Evolutionary conservation across 2,329 filamentous ascomycete species (phyloP).

Genomic region (Ceratocystis cubensis): DNA sequence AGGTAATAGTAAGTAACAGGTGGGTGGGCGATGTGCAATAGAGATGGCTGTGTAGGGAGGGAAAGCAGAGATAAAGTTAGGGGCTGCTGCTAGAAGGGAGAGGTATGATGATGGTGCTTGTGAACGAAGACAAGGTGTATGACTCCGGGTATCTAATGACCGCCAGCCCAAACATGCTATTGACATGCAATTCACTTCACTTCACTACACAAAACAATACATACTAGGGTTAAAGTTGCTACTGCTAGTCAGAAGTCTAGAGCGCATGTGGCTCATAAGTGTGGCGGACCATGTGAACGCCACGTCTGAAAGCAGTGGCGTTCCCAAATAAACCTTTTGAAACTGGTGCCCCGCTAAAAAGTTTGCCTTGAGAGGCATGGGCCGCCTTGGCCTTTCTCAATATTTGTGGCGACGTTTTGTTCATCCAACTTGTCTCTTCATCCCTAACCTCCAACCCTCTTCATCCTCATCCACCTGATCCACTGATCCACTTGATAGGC

Average conservation of each 20-base stretch:
- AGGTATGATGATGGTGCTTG: neutral
- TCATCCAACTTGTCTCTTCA: neutral
- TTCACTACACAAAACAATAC: neutral
- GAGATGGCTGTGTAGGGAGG: neutral
- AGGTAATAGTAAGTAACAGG: neutral
- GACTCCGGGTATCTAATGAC: neutral
- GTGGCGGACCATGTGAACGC: neutral
- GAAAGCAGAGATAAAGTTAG: too few relatives aligned
- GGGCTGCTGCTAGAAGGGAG: neutral
- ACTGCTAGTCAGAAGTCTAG: too few relatives aligned
- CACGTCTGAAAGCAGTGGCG: neutral
- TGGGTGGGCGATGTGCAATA: neutral
- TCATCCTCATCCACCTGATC: neutral
- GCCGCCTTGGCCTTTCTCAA: neutral
- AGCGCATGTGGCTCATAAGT: neutral
- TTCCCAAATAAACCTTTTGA: neutral
- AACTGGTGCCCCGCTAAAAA: conserved; percentile 3
- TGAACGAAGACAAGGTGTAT: neutral
- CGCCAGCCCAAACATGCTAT: neutral
- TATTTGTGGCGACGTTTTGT: conserved; percentile 3
- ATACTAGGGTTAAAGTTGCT: neutral
- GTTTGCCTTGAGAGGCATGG: neutral
- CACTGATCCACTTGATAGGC: neutral
- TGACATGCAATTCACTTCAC: neutral
- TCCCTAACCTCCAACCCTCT: neutral